Evolutionary conservation across 2,329 filamentous ascomycete species (phyloP).

Genomic region (Penicillium sp.): DNA sequence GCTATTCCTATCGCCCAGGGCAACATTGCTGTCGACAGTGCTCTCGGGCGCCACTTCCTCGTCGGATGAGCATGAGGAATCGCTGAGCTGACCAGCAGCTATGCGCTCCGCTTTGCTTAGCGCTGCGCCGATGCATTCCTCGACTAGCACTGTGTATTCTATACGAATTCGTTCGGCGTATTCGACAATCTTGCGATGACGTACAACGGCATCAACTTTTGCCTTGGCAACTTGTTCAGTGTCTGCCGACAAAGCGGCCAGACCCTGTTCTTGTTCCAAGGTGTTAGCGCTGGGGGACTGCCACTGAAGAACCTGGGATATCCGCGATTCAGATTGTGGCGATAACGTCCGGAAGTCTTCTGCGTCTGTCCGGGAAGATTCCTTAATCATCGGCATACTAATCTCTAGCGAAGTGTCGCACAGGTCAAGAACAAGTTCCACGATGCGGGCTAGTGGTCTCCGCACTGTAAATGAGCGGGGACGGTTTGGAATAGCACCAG

Average conservation of each 20-base stretch:
- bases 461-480: slow-evolving; percentile 88
- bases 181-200: slow-evolving; percentile 89
- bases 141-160: slow-evolving; percentile 87
- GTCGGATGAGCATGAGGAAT: slow-evolving; percentile 65
- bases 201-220: slow-evolving; percentile 90
- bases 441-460: slow-evolving; percentile 84
- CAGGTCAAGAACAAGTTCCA: slow-evolving; percentile 89
- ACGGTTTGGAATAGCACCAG: slow-evolving; percentile 74
- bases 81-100: slow-evolving; percentile 78
- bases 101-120: slow-evolving; percentile 86
- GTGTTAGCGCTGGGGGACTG: slow-evolving; percentile 90
- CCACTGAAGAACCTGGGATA: slow-evolving; percentile 94
- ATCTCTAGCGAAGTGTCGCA: slow-evolving; percentile 96
- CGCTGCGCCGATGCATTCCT: slow-evolving; percentile 92
- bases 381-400: slow-evolving; percentile 89
- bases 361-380: slow-evolving; percentile 59
- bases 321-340: slow-evolving; percentile 90
- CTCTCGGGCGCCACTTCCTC: slow-evolving; percentile 52
- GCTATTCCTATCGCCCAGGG: slow-evolving; percentile 4
- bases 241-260: slow-evolving; percentile 83
- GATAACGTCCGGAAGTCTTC: slow-evolving; percentile 90
- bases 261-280: slow-evolving; percentile 86
- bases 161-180: slow-evolving; percentile 94
- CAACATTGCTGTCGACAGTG: slow-evolving; percentile 3
- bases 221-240: slow-evolving; percentile 79